Conservation (phyloP, 1,284 basidiomycete species). For the Hymenochaete sp. region DNA sequence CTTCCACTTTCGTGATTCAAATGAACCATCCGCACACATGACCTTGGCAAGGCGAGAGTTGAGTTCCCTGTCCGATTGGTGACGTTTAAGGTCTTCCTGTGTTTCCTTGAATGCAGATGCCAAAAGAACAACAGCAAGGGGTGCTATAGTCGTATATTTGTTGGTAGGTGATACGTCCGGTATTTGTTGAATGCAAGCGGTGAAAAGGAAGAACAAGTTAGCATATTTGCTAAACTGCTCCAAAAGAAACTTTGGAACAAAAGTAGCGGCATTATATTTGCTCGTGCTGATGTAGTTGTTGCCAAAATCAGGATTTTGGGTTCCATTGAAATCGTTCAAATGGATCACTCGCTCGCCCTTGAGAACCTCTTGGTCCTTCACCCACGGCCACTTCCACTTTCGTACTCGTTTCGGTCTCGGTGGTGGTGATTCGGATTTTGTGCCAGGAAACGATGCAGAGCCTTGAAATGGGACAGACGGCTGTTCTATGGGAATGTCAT, state of each 20-base stretch:
- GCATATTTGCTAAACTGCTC: conserved; percentile 99
- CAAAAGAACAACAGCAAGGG: conserved; percentile 81
- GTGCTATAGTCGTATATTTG: conserved; percentile 90
- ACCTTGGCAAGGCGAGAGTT: conserved; percentile 82
- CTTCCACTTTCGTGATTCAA: conserved; percentile 80
- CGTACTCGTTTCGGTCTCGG: conserved; percentile 27
- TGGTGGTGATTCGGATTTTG: conserved; percentile 19
- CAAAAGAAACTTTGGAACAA: conserved; percentile 88
- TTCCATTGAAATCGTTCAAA: conserved; percentile 55
- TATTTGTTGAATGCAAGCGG: conserved; percentile 96
- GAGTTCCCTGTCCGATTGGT: conserved; percentile 89
- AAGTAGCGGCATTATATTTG: conserved; percentile 89
- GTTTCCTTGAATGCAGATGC: conserved; percentile 97
- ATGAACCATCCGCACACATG: conserved; percentile 56
- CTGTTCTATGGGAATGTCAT: conserved; percentile 41
- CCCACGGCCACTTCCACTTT: conserved; percentile 74
- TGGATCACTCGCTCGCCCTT: conserved; percentile 63
- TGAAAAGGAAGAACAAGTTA: conserved; percentile 98
- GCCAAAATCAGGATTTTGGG: conserved; percentile 58
- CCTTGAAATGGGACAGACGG: conserved; percentile 34
- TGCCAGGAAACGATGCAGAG: conserved; percentile 35
- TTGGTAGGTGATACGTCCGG: conserved; percentile 97
- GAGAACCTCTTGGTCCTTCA: conserved; percentile 45
- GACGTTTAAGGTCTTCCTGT: conserved; percentile 95
- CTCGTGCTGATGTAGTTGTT: conserved; percentile 89